Base-by-base conservation (phyloP, 352 stramenopile genomes). In the Aphanomyces invadans region DNA sequence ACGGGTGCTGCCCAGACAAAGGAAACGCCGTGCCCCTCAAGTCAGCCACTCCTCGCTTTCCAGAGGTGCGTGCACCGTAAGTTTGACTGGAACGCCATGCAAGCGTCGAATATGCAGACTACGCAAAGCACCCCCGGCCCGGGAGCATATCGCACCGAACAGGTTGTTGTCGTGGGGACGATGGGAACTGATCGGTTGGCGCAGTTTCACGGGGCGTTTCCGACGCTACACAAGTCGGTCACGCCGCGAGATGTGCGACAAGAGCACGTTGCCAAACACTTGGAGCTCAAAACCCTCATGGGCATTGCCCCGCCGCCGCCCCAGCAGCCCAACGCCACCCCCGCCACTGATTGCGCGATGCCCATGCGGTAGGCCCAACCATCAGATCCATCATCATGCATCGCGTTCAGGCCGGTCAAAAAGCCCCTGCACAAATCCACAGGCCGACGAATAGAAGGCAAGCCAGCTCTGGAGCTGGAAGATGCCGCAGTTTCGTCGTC, bases 181-280 rank as follows among this genome's bases (percentile, higher is more conserved):
- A n/a, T n/a, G n/a, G n/a, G n/a, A 28, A 39, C 28, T 19, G n/a
- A 21, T 49, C 21, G 28, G 23, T 65, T 12, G 38, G n/a, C 46
- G 17, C 55, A 65, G 59, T 65, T 65, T 38, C 59, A 56, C 12
- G 59, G 59, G 28, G 59, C 59, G n/a, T 65, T 65, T 28, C 59
- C 59, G 11, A 56, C 39, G 19, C 36, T 65, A 2, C 29, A 55
- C 10, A 44, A 65, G 11, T 19, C 21, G 11, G n/a, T 65, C 46
- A 65, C 59, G 19, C 38, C 59, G 26, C 36, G 59, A 28, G 59
- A 65, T 21, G 59, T 28, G 17, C 33, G 28, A 9, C 36, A 42
- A 57, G 59, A 49, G 15, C 59, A 65, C 17, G 4, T 33, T 15
- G 36, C 23, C 12, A 65, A 65, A 26, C 29, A 46, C 15, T 17